These are phyloP conservation scores for Fusarium napiforme DNA, from an alignment of 2,329 filamentous ascomycete species.

Conservation along the genomic window DNA sequence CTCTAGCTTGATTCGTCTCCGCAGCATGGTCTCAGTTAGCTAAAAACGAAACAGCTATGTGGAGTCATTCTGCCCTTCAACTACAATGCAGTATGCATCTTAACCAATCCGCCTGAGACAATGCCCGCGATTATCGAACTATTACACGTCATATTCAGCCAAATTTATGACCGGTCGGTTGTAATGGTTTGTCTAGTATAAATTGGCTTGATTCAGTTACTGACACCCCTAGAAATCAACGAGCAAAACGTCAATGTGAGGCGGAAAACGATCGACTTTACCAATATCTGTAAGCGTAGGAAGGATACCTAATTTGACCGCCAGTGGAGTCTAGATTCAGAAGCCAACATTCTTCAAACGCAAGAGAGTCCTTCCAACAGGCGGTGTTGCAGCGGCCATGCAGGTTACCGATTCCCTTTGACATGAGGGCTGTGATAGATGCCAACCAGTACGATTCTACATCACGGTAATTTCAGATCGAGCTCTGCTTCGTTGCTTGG, in stretches of 20 bases:
- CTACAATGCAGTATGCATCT: not conserved
- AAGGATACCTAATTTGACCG: not conserved
- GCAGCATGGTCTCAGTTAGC: not conserved
- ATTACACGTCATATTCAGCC: not conserved
- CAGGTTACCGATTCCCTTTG: not conserved
- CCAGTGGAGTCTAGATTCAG: not conserved
- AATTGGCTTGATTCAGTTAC: rapidly evolving
- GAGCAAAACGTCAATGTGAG: not conserved
- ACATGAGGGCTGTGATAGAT: not conserved
- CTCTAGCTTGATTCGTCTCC: not conserved
- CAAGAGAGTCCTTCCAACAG: rapidly evolving
- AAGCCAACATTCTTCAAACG: not conserved
- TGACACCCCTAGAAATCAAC: not conserved
- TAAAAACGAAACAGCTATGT: not conserved
- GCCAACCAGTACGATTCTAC: not conserved
- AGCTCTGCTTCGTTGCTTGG: not conserved
- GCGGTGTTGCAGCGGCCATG: not conserved
- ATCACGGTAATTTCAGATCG: too few species aligned
- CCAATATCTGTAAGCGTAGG: not conserved
- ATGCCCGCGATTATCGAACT: too few species aligned
- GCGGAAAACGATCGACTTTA: not conserved
- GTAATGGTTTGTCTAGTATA: rapidly evolving
- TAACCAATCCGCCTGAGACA: too few species aligned
- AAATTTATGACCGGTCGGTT: not conserved
- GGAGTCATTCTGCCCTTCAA: not conserved